phyloP scores from a whole-genome alignment of 2,329 filamentous ascomycete genomes.

The Sporothrix inflata region DNA sequence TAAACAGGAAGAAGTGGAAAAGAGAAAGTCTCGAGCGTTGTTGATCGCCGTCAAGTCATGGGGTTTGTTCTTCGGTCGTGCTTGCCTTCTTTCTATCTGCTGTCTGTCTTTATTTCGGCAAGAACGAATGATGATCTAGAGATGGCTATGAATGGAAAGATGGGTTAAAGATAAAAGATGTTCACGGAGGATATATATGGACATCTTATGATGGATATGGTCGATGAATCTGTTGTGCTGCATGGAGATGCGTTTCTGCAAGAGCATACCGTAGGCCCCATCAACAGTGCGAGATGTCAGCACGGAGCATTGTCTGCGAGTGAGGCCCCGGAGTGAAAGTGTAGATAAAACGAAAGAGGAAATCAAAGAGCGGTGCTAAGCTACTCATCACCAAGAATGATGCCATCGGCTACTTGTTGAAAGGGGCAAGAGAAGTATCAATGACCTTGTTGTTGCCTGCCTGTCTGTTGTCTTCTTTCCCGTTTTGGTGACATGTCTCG shows the following conservation, averaged over 20 bases:
- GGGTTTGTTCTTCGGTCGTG: not conserved
- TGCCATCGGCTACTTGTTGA: not conserved
- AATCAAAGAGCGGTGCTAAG: slow-evolving; percentile 4
- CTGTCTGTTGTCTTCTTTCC: not conserved
- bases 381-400: not conserved
- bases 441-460: not conserved
- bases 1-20: no score
- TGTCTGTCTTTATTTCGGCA: not conserved
- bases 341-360: no score
- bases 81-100: not conserved
- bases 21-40: not conserved
- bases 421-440: not conserved
- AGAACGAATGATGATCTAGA: not conserved
- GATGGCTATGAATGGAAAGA: not conserved
- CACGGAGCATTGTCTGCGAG: not conserved
- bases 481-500: not conserved
- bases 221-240: no score
- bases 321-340: no score
- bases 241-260: not conserved
- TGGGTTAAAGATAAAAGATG: not conserved
- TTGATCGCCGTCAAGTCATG: slow-evolving; percentile 13
- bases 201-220: no score
- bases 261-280: not conserved
- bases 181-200: not conserved
- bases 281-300: not conserved